Base-by-base conservation (phyloP, 2,329 filamentous ascomycete genomes). In the Elsinoe ampelina region DNA sequence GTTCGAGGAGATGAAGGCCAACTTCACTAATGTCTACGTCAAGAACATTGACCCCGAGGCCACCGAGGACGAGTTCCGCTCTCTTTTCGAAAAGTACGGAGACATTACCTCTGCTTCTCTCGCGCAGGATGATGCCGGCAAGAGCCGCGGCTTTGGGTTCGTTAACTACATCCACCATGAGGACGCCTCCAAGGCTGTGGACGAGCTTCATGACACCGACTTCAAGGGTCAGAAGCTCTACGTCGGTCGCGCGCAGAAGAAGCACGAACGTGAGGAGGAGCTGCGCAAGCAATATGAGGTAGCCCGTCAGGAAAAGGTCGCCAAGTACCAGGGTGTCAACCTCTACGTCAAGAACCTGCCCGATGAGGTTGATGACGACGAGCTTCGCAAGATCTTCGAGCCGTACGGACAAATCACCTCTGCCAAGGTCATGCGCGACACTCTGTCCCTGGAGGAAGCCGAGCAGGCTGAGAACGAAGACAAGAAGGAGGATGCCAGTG, bases 1-100 rank as follows among this genome's bases (percentile, higher is more conserved):
- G 80, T 97, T 97, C 67, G 93, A 98, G 80, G 93, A 98, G 82
- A 98, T 98, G 92, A 98, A 98, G 86, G 93, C 93, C 75, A 98
- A 98, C 82, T 98, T 95, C 82, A 98, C 93, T 80, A 98, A 98
- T 75, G 85, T 98, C 75, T 98, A 98, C 78, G 89, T 98, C 79
- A 98, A 98, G 85, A 98, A 98, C 79, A 86, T 98, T 66, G 83
- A 85, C 67, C 69, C 77, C 35, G 92, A 96, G 50, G 88, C 86
- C 62, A 86, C 83, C 59, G 93, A 98, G 61, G 91, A 97, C 7
- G 87, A 97, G 71, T 97, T 98, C 84, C 89, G 90, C 66, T 81
- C 85, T 61, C 80, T 97, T 52, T 97, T 98, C 67, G 88, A 93
- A 80, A 85, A 85, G 75, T 95, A 83, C 68, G 93, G 93, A 65